Conservation (phyloP, 768 basidiomycete genomes). For the Nevesoporus exiguus region DNA sequence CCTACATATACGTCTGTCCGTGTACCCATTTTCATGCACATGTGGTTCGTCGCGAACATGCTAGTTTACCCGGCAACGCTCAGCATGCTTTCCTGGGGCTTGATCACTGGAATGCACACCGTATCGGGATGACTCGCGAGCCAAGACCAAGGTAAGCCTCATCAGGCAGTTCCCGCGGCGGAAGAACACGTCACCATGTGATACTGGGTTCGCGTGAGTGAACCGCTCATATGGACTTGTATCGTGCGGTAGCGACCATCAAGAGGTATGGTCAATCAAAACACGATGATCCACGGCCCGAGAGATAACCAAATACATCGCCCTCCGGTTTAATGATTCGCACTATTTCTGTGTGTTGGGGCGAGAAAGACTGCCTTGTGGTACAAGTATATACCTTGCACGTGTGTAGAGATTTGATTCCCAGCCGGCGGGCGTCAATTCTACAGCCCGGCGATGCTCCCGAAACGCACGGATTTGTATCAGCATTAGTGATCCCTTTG, state of each 20-base stretch:
- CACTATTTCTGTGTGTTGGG: background rate
- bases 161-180: background rate
- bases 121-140: background rate
- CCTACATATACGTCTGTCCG: background rate
- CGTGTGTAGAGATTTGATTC: background rate
- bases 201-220: background rate
- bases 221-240: background rate
- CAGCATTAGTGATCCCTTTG: background rate
- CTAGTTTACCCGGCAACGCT: background rate
- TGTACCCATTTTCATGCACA: background rate
- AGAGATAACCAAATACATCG: background rate
- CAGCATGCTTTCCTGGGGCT: background rate
- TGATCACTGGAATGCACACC: background rate
- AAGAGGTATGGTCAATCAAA: background rate
- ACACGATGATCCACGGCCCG: background rate
- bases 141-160: background rate
- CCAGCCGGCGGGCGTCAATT: background rate
- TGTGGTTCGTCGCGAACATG: slow-evolving; percentile 3
- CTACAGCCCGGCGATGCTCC: background rate
- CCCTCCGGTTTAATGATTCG: background rate
- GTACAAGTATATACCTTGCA: background rate
- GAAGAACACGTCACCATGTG: background rate
- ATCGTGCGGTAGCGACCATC: background rate
- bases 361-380: too few relatives aligned
- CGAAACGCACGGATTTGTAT: background rate